Evolutionary conservation across 768 basidiomycete species (phyloP), one percentile per base, ranked within the genome.

Genomic region (Boletus pseudo-olivaceus): DNA sequence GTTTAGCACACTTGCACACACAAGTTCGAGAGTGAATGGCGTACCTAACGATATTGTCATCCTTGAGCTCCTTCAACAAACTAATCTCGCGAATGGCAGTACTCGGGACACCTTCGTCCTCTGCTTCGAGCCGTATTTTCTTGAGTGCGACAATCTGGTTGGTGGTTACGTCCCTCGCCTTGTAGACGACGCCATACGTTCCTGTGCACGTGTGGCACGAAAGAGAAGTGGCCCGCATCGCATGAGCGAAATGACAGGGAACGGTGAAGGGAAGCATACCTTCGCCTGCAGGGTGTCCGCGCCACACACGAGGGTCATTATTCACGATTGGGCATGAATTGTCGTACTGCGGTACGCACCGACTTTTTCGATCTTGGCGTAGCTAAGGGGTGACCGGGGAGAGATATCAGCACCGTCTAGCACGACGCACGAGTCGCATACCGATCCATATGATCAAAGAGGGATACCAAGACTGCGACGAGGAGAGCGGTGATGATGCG

Each of bases 31-130:
- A 4, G 27, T 41, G n/a, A 59, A 17, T 9, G 41, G 48, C 47
- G 27, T 67, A 90, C 97, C 85, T 83, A 67, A 99, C 97, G 66
- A 98, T 92, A 68, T 98, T 92, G 34, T 93, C 91, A 69, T 98
- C 90, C 70, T 90, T 92, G 64, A 99, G 81, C 69, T 99, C 97
- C 72, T 98, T 99, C 62, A 99, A 74, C 57, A 99, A 73, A 74
- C 91, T 93, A 73, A 99, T 99, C 77, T 99, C 97, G 48, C 97
- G 84, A 66, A 99, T 99, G 51, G 96, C 95, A 5, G 97, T 99
- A 59, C 89, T 92, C 9, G 97, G 97, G 20, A 99, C 97, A 44
- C 97, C 97, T 72, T 99, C 97, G 67, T 99, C 97, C 72, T 98
- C 97, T 17, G 94, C 93, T 70, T 98, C 97, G 27, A 99, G 83